Evolutionary conservation across 2,329 filamentous ascomycete genomes (phyloP), one percentile per base, ranked within the genome.

Genomic region (Teratosphaeria epicoccoides): DNA sequence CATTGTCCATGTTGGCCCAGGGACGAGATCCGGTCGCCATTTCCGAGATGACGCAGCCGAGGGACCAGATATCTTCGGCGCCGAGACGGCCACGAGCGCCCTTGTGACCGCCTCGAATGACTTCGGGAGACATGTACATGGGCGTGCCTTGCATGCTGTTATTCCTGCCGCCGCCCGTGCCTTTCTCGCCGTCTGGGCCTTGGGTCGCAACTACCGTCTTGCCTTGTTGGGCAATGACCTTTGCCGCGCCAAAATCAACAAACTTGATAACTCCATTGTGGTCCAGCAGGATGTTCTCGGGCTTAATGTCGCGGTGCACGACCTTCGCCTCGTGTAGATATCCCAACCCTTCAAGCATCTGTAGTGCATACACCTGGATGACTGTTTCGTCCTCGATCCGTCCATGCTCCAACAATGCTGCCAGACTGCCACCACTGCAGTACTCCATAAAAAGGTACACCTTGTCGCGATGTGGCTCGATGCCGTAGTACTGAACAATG

Each of bases 381-480:
- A 97, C 90, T 51, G 90, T 93, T 68, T 98, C 93, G 65, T 97
- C 94, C 72, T 96, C 93, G 57, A 98, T 96, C 40, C 93, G 86
- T 11, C 93, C 93, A 65, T 98, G 91, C 68, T 98, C 93, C 43
- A 98, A 76, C 49, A 98, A 74, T 48, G 81, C 86, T 43, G 93
- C 90, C 47, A 98, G 76, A 14, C 91, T 97, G 20, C 93, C 93
- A 49, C 93, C 91, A 4, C 89, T 94, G 69, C 93, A 98, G 70
- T 95, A 97, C 70, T 98, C 93, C 93, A 98, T 98, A 68, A 98
- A 98, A 60, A 98, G 96, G 70, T 97, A 98, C n/a, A 98, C 93
- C 66, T 95, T 93, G 75, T 98, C 93, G 57, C 93, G 82, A 70
- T 98, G 93, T 2, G 96, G 93, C 69, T 98, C 93, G 63, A 98